Percentiles rank a stretch among this genome's conserved stretches.
Evolutionary conservation across 1,139 yeast species (phyloP).

Genomic region (Scheffersomyces cryptocercus): DNA sequence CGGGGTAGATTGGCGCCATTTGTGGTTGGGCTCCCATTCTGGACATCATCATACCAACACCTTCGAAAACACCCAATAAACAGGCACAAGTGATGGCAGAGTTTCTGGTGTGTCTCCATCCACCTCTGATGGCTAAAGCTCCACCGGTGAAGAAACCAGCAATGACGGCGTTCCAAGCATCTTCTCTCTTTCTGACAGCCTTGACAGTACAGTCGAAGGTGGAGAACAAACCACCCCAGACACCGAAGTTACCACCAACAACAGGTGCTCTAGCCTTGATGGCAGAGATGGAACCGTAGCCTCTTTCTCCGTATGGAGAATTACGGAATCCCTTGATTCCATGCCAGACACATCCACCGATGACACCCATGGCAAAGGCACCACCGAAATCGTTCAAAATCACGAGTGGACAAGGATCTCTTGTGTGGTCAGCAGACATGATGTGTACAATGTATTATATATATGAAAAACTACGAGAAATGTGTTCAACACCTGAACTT

Average conservation of each 20-base stretch:
- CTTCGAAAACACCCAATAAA: slow-evolving; percentile 94
- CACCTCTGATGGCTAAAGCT: slow-evolving; percentile 96
- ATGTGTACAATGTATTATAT: slow-evolving; percentile 5
- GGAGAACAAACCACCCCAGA: slow-evolving; percentile 98
- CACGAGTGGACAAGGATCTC: slow-evolving; percentile 99
- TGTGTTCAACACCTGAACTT: too few species aligned
- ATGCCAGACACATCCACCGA: slow-evolving; percentile 99
- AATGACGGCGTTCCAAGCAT: slow-evolving; percentile 96
- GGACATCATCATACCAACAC: slow-evolving; percentile 96
- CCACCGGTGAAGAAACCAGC: slow-evolving; percentile 99
- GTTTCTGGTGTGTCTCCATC: slow-evolving; percentile 95
- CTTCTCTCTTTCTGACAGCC: slow-evolving; percentile 95
- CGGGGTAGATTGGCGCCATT: slow-evolving; percentile 74
- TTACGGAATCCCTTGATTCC: slow-evolving; percentile 98
- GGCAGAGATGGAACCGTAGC: slow-evolving; percentile 85
- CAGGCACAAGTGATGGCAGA: slow-evolving; percentile 98
- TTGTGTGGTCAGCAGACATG: slow-evolving; percentile 94
- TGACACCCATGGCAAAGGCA: slow-evolving; percentile 97
- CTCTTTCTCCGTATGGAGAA: slow-evolving; percentile 95
- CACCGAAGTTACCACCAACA: slow-evolving; percentile 98
- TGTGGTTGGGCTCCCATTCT: slow-evolving; percentile 90
- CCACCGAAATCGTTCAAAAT: slow-evolving; percentile 97
- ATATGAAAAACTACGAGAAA: too few species aligned
- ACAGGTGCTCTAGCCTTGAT: slow-evolving; percentile 97
- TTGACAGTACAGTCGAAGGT: slow-evolving; percentile 95